Evolutionary conservation across 1,284 basidiomycete species (phyloP), one percentile per base, ranked within the genome.

Genomic region (Ustilago nuda): DNA sequence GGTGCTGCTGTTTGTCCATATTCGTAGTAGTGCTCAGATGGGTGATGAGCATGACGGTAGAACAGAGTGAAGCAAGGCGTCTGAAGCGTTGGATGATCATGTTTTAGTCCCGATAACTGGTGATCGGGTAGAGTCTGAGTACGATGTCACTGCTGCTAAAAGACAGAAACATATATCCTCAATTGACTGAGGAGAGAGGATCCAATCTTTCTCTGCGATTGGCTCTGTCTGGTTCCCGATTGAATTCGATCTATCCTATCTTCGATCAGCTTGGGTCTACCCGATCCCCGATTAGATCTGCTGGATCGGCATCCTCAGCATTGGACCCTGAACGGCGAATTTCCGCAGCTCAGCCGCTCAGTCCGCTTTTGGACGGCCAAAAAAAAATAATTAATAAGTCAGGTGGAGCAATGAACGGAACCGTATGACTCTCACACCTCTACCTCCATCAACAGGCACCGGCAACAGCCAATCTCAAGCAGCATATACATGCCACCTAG

Each of bases 261-360:
- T 19, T 19, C 19, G 19, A 19, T 19, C 19, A 19, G 19, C 19
- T 19, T 19, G 19, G 19, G 19, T 19, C 19, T 19, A 19, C 1
- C 19, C 19, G 19, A 19, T 19, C 19, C 19, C 19, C 19, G 19
- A 19, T 19, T 19, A 19, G 19, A 19, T 19, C 19, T 19, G 19
- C 19, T 19, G 19, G 19, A 19, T 19, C 19, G 19, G 1, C 19
- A 19, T 19, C 19, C 19, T 19, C 19, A 19, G 46, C 46, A 33
- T 23, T 70, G 67, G 67, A 70, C 67, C 67, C 67, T 70, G 67
- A 70, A 43, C 56, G 56, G 46, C 39, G n/a, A 69, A 69, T 60
- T 60, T 51, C 57, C 60, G 59, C 50, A 45, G 19, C 6, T 17
- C 6, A 46, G 56, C 27, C 23, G 61, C 61, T 70, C 67, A 61